Conservation (phyloP, 345 rosid species). For the Camelina hispida region DNA sequence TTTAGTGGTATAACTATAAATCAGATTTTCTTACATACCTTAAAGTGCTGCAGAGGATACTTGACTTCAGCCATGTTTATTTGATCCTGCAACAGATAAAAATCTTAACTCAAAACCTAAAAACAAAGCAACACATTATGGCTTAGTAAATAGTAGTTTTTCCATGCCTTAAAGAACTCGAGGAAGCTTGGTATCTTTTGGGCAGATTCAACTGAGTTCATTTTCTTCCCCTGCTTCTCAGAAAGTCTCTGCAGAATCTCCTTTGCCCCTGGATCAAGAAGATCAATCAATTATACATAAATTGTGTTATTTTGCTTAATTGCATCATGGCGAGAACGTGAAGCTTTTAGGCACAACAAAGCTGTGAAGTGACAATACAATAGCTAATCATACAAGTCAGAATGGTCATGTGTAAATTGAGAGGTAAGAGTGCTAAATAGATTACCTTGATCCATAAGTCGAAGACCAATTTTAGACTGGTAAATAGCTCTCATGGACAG, state of each 20-base stretch:
- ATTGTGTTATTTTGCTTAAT: background rate
- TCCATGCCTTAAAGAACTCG: slow-evolving; percentile 68
- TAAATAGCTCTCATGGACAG: slow-evolving; percentile 94
- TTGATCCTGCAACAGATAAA: slow-evolving; percentile 68
- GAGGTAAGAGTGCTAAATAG: background rate
- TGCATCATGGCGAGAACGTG: background rate
- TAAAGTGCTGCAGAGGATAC: slow-evolving; percentile 82
- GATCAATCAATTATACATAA: slow-evolving; percentile 13
- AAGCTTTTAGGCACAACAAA: too few relatives aligned
- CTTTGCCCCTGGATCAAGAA: slow-evolving; percentile 70
- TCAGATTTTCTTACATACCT: slow-evolving; percentile 52
- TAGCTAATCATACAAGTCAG: background rate
- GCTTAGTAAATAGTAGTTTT: background rate
- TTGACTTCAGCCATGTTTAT: slow-evolving; percentile 87
- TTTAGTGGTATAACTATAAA: slow-evolving; percentile 15
- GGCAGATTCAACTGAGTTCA: slow-evolving; percentile 80
- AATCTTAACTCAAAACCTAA: slow-evolving; percentile 6
- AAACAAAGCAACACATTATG: background rate
- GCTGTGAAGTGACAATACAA: background rate
- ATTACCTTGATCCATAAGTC: slow-evolving; percentile 83
- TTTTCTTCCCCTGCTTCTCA: slow-evolving; percentile 87
- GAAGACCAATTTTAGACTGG: slow-evolving; percentile 89
- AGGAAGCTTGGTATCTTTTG: slow-evolving; percentile 77
- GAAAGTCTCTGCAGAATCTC: slow-evolving; percentile 79
- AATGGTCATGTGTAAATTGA: background rate